A percentile compares a stretch with the other conserved stretches of the same genome.
phyloP scores from a whole-genome alignment of 2,329 filamentous ascomycete species.

The Colletotrichum chlorophyti region DNA sequence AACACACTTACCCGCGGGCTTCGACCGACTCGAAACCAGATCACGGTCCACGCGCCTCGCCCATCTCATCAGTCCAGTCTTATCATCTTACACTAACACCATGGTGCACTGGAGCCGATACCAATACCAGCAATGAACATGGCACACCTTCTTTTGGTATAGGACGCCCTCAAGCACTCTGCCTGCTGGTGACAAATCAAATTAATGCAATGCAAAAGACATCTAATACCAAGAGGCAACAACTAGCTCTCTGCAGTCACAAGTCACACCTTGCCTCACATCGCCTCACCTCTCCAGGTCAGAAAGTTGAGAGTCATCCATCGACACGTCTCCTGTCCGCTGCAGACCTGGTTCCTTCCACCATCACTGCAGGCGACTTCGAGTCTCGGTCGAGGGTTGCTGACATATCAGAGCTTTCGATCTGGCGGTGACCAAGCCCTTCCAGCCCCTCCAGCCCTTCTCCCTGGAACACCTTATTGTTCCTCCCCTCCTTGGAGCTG shows the following conservation, averaged over 20 bases:
- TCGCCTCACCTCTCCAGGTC: too few relatives aligned
- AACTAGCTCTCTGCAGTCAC: too few relatives aligned
- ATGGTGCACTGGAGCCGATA: background rate
- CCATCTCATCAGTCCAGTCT: background rate
- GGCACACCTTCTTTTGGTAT: too few relatives aligned
- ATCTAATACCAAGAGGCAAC: too few relatives aligned
- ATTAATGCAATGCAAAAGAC: too few relatives aligned
- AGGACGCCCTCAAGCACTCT: too few relatives aligned
- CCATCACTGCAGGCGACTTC: too few relatives aligned
- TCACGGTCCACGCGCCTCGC: slow-evolving; percentile 4
- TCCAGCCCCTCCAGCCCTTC: slow-evolving; percentile 21
- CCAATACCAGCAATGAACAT: background rate
- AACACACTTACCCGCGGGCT: too few relatives aligned
- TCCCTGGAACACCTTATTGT: slow-evolving; percentile 26
- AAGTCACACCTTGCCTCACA: too few relatives aligned
- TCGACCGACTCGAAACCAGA: background rate
- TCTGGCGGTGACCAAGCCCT: slow-evolving; percentile 22
- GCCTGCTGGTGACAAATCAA: too few relatives aligned
- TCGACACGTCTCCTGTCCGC: slow-evolving; percentile 2
- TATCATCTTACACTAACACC: background rate
- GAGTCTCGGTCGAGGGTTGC: slow-evolving; percentile 1
- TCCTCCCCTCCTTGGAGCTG: slow-evolving; percentile 6
- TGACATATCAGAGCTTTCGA: slow-evolving; percentile 15
- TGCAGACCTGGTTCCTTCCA: background rate
- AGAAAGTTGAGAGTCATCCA: too few relatives aligned